A percentile compares a stretch with the other conserved stretches of the same genome.
Evolutionary conservation across 768 basidiomycete genomes (phyloP).

Genomic region (Lentinula edodes): DNA sequence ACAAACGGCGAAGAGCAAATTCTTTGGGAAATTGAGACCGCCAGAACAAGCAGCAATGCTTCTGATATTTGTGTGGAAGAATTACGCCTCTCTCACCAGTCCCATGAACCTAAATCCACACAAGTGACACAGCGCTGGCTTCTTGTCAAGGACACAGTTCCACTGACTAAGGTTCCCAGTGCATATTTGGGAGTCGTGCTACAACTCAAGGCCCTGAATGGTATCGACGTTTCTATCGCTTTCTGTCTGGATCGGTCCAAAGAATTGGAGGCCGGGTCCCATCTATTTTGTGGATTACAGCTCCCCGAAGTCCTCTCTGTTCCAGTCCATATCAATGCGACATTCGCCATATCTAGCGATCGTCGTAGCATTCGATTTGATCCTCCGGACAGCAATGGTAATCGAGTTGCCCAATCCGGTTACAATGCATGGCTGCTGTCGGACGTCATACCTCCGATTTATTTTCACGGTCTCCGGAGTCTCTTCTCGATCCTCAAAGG

Average conservation of each 20-base stretch:
- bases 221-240: neutral
- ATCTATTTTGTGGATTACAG: constrained; percentile 16
- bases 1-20: too few relatives aligned
- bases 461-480: constrained; percentile 10
- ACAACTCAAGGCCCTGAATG: neutral
- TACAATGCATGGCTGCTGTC: constrained; percentile 19
- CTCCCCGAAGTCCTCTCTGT: constrained; percentile 15
- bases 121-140: neutral
- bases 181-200: neutral
- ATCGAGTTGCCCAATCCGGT: constrained; percentile 11
- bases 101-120: neutral
- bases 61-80: too few relatives aligned
- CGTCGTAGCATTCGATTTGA: constrained; percentile 17
- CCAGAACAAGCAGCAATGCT: neutral
- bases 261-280: neutral
- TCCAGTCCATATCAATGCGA: constrained; percentile 16
- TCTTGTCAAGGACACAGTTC: neutral
- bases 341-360: constrained; percentile 16
- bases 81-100: too few relatives aligned
- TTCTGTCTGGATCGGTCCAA: constrained; percentile 3
- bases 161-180: neutral
- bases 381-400: constrained; percentile 12
- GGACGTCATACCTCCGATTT: constrained; percentile 12
- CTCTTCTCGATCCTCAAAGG: neutral
- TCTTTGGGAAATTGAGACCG: neutral